These are phyloP conservation scores for Bryoerythrophyllum caledonicum DNA, from an alignment of 225 moss, liverwort and hornwort genomes.

Conservation along the genomic window DNA sequence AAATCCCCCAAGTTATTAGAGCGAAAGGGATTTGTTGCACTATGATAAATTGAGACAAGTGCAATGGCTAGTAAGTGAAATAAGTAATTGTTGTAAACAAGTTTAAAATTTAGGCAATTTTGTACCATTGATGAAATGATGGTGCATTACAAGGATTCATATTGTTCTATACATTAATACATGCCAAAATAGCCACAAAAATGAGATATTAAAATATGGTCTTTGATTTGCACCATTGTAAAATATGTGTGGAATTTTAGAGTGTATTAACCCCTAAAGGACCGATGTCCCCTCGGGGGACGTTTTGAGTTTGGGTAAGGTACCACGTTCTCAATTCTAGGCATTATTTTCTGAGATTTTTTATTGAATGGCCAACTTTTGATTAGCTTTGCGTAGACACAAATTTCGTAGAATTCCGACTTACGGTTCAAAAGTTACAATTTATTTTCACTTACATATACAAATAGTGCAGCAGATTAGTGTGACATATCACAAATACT, in stretches of 20 bases:
- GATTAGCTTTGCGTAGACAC: too few species aligned
- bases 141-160: not conserved
- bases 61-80: not conserved
- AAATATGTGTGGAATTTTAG: not conserved
- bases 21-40: accelerated
- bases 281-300: too few species aligned
- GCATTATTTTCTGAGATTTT: too few species aligned
- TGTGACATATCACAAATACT: too few species aligned
- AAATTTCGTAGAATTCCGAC: too few species aligned
- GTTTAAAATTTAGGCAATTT: not conserved
- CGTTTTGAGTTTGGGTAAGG: too few species aligned
- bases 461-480: too few species aligned
- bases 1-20: not conserved
- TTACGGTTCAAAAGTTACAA: too few species aligned
- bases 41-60: not conserved
- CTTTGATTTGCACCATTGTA: not conserved
- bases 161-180: not conserved
- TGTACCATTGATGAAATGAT: not conserved
- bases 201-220: not conserved
- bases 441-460: too few species aligned
- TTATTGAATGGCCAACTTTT: too few species aligned
- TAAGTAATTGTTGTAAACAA: not conserved
- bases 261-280: too few species aligned
- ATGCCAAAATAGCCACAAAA: not conserved
- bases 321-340: too few species aligned